Evolutionary conservation across 1,284 basidiomycete genomes (phyloP), one percentile per base, ranked within the genome.

Genomic region (Pascua guehoae): DNA sequence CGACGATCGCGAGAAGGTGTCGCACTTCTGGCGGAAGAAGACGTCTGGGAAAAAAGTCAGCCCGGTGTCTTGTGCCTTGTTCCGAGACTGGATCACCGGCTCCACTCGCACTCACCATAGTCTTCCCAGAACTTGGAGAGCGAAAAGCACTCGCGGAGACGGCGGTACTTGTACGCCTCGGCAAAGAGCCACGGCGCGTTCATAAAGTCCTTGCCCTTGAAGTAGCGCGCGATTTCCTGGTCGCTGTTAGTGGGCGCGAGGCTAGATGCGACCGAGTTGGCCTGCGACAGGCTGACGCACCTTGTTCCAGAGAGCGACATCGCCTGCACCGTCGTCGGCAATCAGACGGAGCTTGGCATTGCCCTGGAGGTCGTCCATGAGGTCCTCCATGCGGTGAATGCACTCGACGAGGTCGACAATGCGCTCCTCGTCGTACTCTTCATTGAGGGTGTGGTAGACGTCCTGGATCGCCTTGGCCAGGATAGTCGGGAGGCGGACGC

Each of bases 231-330:
- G 51, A 93, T 92, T 75, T 91, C 89, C 73, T 72, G 45, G 64
- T 38, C n/a, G 9, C 9, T 15, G 44, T 50, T 18, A 54, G 49
- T 32, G 24, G 24, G 24, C 3, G n/a, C 16, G 38, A 2, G 38
- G 8, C 18, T 4, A 12, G 41, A 18, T 42, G 18, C n/a, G 5
- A 43, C 17, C 17, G 16, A 41, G 36, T 17, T 18, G 32, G 24
- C 17, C 36, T 24, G 12, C 7, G 24, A 32, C 59, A 41, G 54
- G 53, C 17, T 64, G 67, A 54, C 79, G 69, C 63, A 77, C 80
- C 78, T 97, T 96, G 80, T 98, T 98, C 94, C 94, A 98, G 15
- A 97, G 82, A 1, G 93, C 87, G 41, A 98, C 88, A 68, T 98
- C 94, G 32, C 87, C 94, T 72, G 96, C 93, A 59, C 85, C 87